These are phyloP conservation scores for Trametes maxima DNA, from an alignment of 768 basidiomycete genomes.

Conservation along the genomic window DNA sequence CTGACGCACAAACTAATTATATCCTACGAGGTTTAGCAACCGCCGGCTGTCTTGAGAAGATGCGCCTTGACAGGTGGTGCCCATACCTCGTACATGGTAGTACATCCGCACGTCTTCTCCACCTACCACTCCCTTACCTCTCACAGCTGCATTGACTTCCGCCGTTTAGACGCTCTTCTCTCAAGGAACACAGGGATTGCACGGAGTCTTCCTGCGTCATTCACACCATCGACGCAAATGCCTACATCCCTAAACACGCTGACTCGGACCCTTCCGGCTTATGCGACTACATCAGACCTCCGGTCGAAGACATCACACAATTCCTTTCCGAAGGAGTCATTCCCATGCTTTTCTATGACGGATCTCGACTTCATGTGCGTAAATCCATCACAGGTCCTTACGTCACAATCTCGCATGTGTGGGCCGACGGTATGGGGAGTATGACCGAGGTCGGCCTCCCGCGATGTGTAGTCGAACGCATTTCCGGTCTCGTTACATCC, in stretches of 20 bases:
- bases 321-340: not conserved
- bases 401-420: slow-evolving; percentile 8
- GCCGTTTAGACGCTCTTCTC: not conserved
- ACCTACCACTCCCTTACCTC: not conserved
- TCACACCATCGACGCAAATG: slow-evolving; percentile 1
- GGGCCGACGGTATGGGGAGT: slow-evolving; percentile 15
- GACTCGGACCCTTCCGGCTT: not conserved
- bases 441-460: slow-evolving; percentile 17
- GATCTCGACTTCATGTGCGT: not conserved
- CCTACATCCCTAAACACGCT: slow-evolving; percentile 10
- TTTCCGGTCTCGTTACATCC: slow-evolving; percentile 1
- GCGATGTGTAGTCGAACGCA: slow-evolving; percentile 8
- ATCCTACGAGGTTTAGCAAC: not conserved
- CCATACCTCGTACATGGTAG: not conserved
- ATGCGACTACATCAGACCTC: slow-evolving; percentile 7
- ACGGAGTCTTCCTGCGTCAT: slow-evolving; percentile 3
- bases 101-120: too few species aligned
- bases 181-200: slow-evolving; percentile 6
- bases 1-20: not conserved
- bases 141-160: not conserved
- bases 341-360: slow-evolving; percentile 3
- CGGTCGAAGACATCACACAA: not conserved
- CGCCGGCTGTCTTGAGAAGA: not conserved
- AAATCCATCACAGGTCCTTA: not conserved
- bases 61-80: slow-evolving; percentile 6